A percentile compares a stretch with the other conserved stretches of the same genome.
Evolutionary conservation across 345 rosid genomes (phyloP).

Genomic region (Euclidium syriacum): DNA sequence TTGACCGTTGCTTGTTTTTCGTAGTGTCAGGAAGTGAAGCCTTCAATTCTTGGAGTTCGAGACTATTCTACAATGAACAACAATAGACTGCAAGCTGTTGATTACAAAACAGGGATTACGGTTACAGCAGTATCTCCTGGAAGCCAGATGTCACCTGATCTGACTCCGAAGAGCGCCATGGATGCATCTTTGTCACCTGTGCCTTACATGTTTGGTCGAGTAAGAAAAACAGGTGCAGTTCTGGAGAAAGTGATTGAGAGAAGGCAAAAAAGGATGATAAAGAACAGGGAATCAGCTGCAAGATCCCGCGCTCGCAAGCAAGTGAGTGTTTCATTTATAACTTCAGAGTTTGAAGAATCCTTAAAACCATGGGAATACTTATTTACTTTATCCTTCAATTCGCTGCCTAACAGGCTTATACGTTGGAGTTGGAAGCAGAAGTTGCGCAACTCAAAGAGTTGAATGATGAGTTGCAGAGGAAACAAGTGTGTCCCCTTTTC

Average conservation of each 20-base stretch:
- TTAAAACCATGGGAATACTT: not conserved
- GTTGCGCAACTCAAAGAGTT: constrained; percentile 71
- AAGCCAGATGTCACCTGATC: constrained; percentile 71
- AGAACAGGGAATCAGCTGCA: constrained; percentile 98
- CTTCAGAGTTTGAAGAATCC: not conserved
- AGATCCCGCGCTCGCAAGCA: constrained; percentile 99
- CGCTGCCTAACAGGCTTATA: constrained; percentile 66
- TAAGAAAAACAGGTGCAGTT: constrained; percentile 53
- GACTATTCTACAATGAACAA: constrained; percentile 46
- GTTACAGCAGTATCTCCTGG: constrained; percentile 58
- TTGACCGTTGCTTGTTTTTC: not conserved
- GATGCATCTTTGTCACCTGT: constrained; percentile 77
- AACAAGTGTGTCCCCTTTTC: constrained; percentile 54
- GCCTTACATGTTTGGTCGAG: constrained; percentile 77
- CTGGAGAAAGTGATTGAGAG: constrained; percentile 96
- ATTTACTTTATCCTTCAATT: constrained; percentile 8
- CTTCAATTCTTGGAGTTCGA: constrained; percentile 50
- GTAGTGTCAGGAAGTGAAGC: constrained; percentile 50
- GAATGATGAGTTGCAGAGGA: constrained; percentile 66
- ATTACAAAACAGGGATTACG: constrained; percentile 44
- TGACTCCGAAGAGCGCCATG: constrained; percentile 66
- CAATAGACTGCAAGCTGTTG: constrained; percentile 44
- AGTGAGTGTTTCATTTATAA: constrained; percentile 40
- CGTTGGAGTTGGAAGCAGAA: constrained; percentile 89
- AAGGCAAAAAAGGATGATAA: constrained; percentile 97